A percentile compares a stretch with the other conserved stretches of the same genome.
Conservation (phyloP, 2,329 filamentous ascomycete genomes). For the Westerdykella sp. region DNA sequence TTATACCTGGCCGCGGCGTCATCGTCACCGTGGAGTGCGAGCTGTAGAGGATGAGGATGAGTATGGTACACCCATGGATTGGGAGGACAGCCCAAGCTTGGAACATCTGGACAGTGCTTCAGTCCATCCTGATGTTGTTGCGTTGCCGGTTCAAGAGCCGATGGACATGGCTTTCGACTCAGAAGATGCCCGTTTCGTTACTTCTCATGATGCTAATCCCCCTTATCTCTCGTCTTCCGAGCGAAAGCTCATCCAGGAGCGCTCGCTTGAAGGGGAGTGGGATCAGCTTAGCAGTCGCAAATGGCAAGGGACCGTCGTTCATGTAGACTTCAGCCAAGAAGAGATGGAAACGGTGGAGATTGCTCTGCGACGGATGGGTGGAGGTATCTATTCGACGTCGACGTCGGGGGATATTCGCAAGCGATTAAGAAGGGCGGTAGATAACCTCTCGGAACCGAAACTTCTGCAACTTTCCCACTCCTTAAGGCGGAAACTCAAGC, state of each 20-base stretch:
- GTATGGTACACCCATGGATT: not conserved
- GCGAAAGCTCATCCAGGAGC: slow-evolving; percentile 11
- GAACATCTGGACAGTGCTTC: slow-evolving; percentile 5
- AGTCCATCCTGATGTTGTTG: slow-evolving; percentile 8
- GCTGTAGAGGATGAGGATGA: slow-evolving; percentile 9
- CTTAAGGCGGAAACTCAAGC: slow-evolving; percentile 12
- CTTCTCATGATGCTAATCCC: not conserved
- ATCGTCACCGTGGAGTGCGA: slow-evolving; percentile 2
- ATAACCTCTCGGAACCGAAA: slow-evolving; percentile 17
- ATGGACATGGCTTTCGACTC: slow-evolving; percentile 14
- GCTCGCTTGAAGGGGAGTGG: slow-evolving; percentile 17
- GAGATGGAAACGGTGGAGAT: slow-evolving; percentile 22
- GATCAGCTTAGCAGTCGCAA: slow-evolving; percentile 14
- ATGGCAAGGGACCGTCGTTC: slow-evolving; percentile 28
- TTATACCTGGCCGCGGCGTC: slow-evolving; percentile 22
- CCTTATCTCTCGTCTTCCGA: slow-evolving; percentile 27
- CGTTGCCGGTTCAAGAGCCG: slow-evolving; percentile 14
- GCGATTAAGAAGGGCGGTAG: slow-evolving; percentile 18
- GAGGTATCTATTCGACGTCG: slow-evolving; percentile 1
- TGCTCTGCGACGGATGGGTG: slow-evolving; percentile 7
- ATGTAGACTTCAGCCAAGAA: slow-evolving; percentile 27
- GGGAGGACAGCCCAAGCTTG: not conserved
- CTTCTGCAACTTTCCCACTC: slow-evolving; percentile 14
- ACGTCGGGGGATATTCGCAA: slow-evolving; percentile 13
- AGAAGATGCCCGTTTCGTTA: slow-evolving; percentile 17